A percentile compares a stretch with the other conserved stretches of the same genome.
phyloP scores from a whole-genome alignment of 768 basidiomycete species.

The Leucocoprinus sp. region DNA sequence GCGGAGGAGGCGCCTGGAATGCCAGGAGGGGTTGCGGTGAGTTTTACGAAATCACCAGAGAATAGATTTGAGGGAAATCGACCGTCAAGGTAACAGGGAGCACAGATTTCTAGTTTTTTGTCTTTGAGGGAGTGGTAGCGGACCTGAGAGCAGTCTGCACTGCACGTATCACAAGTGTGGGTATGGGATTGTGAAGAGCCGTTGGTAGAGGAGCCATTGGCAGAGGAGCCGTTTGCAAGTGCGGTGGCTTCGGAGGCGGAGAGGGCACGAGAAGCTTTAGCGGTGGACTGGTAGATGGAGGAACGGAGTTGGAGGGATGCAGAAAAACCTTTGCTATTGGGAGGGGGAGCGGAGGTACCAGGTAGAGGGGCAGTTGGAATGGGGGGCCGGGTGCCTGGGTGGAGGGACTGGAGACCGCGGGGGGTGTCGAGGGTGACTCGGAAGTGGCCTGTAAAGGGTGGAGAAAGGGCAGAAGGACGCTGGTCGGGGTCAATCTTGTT shows the following conservation, averaged over 20 bases:
- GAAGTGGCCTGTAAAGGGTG: conserved; percentile 98
- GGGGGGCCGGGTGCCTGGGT: conserved; percentile 63
- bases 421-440: conserved; percentile 96
- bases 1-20: conserved; percentile 30
- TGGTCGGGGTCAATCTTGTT: conserved; percentile 92
- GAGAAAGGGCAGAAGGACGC: conserved; percentile 86
- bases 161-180: conserved; percentile 90
- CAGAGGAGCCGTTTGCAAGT: conserved; percentile 47
- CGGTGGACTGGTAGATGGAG: conserved; percentile 82
- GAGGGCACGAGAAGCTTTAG: conserved; percentile 72
- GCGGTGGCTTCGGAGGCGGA: conserved; percentile 58
- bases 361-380: conserved; percentile 44
- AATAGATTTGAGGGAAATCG: conserved; percentile 96
- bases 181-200: conserved; percentile 29
- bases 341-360: conserved; percentile 20
- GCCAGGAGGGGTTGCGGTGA: conserved; percentile 39
- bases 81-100: conserved; percentile 90
- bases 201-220: conserved; percentile 42
- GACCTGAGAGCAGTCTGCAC: conserved; percentile 80
- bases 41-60: conserved; percentile 92
- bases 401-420: conserved; percentile 89
- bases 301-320: conserved; percentile 78
- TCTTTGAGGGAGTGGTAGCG: conserved; percentile 93
- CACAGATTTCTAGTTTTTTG: conserved; percentile 85
- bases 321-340: conserved; percentile 19